Evolutionary conservation across 306 rosid genomes (phyloP).

Genomic region (Begonia masoniana): DNA sequence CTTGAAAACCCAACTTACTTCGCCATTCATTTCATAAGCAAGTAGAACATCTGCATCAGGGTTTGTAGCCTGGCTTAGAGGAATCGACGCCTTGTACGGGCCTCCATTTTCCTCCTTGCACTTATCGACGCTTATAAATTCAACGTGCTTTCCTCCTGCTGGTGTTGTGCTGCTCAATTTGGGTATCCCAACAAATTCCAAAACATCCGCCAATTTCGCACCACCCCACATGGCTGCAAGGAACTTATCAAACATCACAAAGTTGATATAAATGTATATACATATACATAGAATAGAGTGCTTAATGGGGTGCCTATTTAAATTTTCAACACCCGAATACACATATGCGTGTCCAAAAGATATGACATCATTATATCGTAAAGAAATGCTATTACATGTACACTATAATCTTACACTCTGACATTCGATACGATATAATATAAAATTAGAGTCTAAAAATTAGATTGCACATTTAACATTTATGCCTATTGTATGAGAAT

Average conservation of each 20-base stretch:
- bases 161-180: conserved; percentile 40
- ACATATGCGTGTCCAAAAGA: no score
- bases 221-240: conserved; percentile 89
- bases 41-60: conserved; percentile 90
- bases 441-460: no score
- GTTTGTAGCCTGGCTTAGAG: conserved; percentile 78
- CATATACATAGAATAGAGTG: no score
- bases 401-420: not conserved
- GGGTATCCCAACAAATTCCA: conserved; percentile 74
- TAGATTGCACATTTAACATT: no score
- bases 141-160: conserved; percentile 84
- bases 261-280: no score
- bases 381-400: no score
- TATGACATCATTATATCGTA: no score
- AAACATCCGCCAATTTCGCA: conserved; percentile 76
- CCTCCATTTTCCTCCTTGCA: conserved; percentile 99
- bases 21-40: conserved; percentile 97
- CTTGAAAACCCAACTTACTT: conserved; percentile 35
- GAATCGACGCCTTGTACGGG: conserved; percentile 94
- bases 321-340: no score
- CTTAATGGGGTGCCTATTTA: no score
- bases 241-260: no score
- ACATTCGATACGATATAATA: no score
- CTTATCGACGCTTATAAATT: conserved; percentile 78
- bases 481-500: no score